Percentiles rank a stretch among this genome's conserved stretches.
Evolutionary conservation across 768 basidiomycete genomes (phyloP).

Genomic region (Pulveroboletus sp.): DNA sequence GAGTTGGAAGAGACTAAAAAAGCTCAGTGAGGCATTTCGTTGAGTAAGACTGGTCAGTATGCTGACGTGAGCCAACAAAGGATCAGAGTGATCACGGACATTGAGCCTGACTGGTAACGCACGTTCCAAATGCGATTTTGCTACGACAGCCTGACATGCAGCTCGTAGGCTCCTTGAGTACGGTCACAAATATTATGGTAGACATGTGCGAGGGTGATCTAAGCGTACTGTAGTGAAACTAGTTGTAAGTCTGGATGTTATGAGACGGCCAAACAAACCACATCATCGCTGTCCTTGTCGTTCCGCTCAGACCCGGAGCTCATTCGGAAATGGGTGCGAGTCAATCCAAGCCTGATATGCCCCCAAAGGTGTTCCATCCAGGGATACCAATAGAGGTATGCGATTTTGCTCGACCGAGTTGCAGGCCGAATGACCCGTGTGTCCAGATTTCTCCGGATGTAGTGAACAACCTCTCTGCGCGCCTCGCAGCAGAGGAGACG

Average conservation of each 20-base stretch:
- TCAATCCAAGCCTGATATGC: conserved; percentile 57
- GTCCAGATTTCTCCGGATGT: conserved; percentile 78
- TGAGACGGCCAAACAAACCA: conserved; percentile 13
- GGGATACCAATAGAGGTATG: conserved; percentile 53
- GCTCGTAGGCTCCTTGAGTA: conserved; percentile 42
- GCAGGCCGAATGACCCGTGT: conserved; percentile 3
- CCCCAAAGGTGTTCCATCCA: conserved; percentile 53
- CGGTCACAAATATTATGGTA: conserved; percentile 44
- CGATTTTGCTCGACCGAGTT: neutral
- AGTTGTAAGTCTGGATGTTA: neutral
- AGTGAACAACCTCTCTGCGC: conserved; percentile 72
- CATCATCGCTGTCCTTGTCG: neutral
- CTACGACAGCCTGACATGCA: conserved; percentile 2
- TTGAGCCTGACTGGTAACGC: conserved; percentile 87
- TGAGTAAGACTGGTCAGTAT: neutral
- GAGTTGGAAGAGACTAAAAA: conserved; percentile 97
- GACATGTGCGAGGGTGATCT: conserved; percentile 10
- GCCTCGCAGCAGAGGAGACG: conserved; percentile 52
- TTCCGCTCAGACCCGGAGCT: neutral
- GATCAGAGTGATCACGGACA: conserved; percentile 89
- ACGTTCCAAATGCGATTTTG: neutral
- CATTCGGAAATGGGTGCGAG: conserved; percentile 52
- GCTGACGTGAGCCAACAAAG: conserved; percentile 36
- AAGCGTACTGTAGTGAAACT: neutral
- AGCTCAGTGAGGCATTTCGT: conserved; percentile 57